phyloP scores from a whole-genome alignment of 2,329 filamentous ascomycete species.

The Onygenales sp. region DNA sequence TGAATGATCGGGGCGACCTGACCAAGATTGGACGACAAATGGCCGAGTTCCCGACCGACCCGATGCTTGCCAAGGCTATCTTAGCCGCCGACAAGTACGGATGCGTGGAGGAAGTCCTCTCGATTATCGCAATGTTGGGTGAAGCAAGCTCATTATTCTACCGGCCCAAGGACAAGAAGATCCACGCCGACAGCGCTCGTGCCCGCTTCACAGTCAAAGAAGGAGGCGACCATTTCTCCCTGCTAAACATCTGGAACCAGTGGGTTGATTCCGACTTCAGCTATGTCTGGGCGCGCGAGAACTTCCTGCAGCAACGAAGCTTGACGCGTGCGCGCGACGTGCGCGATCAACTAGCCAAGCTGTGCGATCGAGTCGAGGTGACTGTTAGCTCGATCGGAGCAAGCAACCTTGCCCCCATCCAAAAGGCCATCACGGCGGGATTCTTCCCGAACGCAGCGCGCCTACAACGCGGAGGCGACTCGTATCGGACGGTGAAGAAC shows the following conservation, averaged over 20 bases:
- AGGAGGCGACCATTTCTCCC: slow-evolving; percentile 78
- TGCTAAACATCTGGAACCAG: slow-evolving; percentile 90
- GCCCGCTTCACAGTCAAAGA: slow-evolving; percentile 83
- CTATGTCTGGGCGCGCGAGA: slow-evolving; percentile 79
- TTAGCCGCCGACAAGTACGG: slow-evolving; percentile 80
- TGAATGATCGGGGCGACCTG: slow-evolving; percentile 80
- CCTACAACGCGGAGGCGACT: slow-evolving; percentile 72
- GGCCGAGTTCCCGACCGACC: slow-evolving; percentile 89
- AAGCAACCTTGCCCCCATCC: slow-evolving; percentile 66
- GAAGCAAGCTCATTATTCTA: slow-evolving; percentile 88
- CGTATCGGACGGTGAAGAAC: slow-evolving; percentile 86
- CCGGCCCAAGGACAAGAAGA: slow-evolving; percentile 92
- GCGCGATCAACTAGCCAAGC: slow-evolving; percentile 79
- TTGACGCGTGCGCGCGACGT: slow-evolving; percentile 83
- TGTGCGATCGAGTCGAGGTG: slow-evolving; percentile 91
- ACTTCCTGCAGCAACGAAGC: slow-evolving; percentile 87
- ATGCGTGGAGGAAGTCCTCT: slow-evolving; percentile 88
- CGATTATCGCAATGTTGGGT: slow-evolving; percentile 87
- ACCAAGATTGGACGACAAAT: slow-evolving; percentile 89
- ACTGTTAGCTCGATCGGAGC: slow-evolving; percentile 57
- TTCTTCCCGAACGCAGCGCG: slow-evolving; percentile 92
- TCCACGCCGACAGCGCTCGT: slow-evolving; percentile 85
- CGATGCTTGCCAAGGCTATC: slow-evolving; percentile 82
- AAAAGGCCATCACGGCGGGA: slow-evolving; percentile 78
- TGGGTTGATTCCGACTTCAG: slow-evolving; percentile 91